These are phyloP conservation scores for Remersonia thermophila DNA, from an alignment of 2,329 filamentous ascomycete genomes.

Conservation along the genomic window DNA sequence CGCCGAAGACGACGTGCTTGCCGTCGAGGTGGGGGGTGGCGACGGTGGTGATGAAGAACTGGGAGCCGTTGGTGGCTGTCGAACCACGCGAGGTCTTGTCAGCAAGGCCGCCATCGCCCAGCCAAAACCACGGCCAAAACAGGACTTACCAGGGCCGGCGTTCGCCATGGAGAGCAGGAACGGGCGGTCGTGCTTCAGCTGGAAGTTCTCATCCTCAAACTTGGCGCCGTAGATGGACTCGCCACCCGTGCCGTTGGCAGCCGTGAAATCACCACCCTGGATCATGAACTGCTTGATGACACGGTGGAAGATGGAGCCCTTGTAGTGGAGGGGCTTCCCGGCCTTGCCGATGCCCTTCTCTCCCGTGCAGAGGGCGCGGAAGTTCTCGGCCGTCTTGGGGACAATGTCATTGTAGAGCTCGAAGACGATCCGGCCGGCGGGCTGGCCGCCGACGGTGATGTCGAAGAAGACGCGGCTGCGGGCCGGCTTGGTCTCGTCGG, in stretches of 20 bases:
- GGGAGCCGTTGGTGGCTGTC: conserved; percentile 81
- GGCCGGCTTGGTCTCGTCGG: conserved; percentile 28
- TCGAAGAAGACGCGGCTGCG: conserved; percentile 87
- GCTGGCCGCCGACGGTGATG: conserved; percentile 64
- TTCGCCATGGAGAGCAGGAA: conserved; percentile 98
- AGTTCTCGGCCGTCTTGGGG: conserved; percentile 93
- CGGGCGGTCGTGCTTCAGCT: conserved; percentile 79
- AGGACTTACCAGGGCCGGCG: conserved; percentile 65
- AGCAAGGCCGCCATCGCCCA: not conserved
- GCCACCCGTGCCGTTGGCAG: conserved; percentile 85
- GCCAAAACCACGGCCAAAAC: too few species aligned
- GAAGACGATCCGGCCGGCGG: conserved; percentile 69
- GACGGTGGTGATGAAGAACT: conserved; percentile 97
- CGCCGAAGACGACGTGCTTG: conserved; percentile 96
- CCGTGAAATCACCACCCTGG: conserved; percentile 93
- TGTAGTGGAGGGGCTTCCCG: conserved; percentile 84
- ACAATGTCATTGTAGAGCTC: conserved; percentile 69
- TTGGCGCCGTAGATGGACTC: conserved; percentile 97
- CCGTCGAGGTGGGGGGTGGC: conserved; percentile 87
- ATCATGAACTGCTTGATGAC: conserved; percentile 99
- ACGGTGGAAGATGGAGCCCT: conserved; percentile 84
- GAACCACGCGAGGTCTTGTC: not conserved
- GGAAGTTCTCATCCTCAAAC: conserved; percentile 95
- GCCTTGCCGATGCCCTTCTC: conserved; percentile 77
- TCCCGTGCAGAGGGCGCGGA: conserved; percentile 84